Percentiles rank a stretch among this genome's conserved stretches.
phyloP scores from a whole-genome alignment of 352 stramenopile genomes.

The Phytophthora quininea region DNA sequence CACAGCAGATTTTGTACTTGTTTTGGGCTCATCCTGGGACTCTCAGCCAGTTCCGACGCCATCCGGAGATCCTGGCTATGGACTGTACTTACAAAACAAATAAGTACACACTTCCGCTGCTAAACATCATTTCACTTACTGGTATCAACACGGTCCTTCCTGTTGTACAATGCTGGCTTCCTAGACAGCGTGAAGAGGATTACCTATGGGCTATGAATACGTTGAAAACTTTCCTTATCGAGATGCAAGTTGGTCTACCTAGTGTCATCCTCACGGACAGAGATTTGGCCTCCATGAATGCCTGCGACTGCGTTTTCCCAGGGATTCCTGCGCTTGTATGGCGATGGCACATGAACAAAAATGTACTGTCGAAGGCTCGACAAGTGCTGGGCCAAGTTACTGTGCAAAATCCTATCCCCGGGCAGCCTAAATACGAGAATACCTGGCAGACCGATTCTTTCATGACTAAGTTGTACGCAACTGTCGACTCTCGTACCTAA shows the following conservation, averaged over 20 bases:
- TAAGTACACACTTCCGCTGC: slow-evolving; percentile 9
- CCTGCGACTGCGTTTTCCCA: not conserved
- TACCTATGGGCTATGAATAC: slow-evolving; percentile 11
- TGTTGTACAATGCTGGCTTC: slow-evolving; percentile 12
- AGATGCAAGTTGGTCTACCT: not conserved
- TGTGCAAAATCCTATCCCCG: not conserved
- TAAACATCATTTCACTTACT: slow-evolving; percentile 17
- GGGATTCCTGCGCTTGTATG: not conserved
- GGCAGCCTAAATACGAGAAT: not conserved
- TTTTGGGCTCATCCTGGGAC: slow-evolving; percentile 10
- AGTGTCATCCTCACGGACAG: slow-evolving; percentile 8
- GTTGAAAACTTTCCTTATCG: slow-evolving; percentile 1
- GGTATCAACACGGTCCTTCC: slow-evolving; percentile 12
- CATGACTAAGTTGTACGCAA: not conserved
- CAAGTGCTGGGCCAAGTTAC: not conserved
- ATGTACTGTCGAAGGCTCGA: slow-evolving; percentile 1
- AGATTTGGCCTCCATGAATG: slow-evolving; percentile 11
- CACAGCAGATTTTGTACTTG: not conserved
- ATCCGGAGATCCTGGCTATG: slow-evolving; percentile 1
- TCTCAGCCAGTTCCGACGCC: not conserved
- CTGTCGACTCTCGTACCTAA: not conserved
- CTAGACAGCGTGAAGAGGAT: slow-evolving; percentile 9
- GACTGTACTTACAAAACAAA: slow-evolving; percentile 20
- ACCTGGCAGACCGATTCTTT: slow-evolving; percentile 6
- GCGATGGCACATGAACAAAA: slow-evolving; percentile 17